Evolutionary conservation across 495 filamentous ascomycete species (phyloP).

Genomic region (Mytilinidion resinicola): DNA sequence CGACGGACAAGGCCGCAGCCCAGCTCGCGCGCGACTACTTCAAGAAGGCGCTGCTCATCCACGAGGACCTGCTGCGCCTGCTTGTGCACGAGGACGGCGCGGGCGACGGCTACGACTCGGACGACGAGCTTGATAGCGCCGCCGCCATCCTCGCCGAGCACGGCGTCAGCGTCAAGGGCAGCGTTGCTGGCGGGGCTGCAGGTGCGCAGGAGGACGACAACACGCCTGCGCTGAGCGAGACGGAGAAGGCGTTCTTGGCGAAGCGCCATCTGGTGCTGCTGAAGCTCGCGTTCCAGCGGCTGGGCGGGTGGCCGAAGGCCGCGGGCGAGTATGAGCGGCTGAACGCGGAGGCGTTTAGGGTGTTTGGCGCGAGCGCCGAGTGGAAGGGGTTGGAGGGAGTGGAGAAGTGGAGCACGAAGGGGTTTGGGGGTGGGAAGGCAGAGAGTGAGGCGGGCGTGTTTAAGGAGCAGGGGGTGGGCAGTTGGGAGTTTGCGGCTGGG

Average conservation of each 20-base stretch:
- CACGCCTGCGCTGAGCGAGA: neutral
- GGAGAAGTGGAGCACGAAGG: conserved; percentile 17
- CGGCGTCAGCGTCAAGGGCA: conserved; percentile 11
- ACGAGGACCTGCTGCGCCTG: conserved; percentile 13
- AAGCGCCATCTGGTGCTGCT: conserved; percentile 9
- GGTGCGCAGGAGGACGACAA: conserved; percentile 3
- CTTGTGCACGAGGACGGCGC: conserved; percentile 7
- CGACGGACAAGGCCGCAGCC: conserved; percentile 2
- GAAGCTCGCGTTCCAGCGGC: conserved; percentile 20
- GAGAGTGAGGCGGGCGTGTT: conserved; percentile 5
- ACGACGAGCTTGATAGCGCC: conserved; percentile 16
- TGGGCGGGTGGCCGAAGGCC: conserved; percentile 16
- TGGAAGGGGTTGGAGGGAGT: conserved; percentile 10
- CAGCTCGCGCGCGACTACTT: conserved; percentile 17
- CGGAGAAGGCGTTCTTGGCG: conserved; percentile 1
- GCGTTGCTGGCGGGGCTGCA: too few species aligned
- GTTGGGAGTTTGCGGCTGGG: neutral
- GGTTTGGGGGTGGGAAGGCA: conserved; percentile 14
- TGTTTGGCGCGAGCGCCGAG: neutral
- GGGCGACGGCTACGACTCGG: conserved; percentile 6
- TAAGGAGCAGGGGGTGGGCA: neutral
- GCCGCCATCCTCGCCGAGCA: conserved; percentile 12
- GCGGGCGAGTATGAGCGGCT: conserved; percentile 17
- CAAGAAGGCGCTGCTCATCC: conserved; percentile 15
- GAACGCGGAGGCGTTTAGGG: conserved; percentile 17